Evolutionary conservation across 2,329 filamentous ascomycete species (phyloP).

Genomic region (Cladobotryum mycophilum): DNA sequence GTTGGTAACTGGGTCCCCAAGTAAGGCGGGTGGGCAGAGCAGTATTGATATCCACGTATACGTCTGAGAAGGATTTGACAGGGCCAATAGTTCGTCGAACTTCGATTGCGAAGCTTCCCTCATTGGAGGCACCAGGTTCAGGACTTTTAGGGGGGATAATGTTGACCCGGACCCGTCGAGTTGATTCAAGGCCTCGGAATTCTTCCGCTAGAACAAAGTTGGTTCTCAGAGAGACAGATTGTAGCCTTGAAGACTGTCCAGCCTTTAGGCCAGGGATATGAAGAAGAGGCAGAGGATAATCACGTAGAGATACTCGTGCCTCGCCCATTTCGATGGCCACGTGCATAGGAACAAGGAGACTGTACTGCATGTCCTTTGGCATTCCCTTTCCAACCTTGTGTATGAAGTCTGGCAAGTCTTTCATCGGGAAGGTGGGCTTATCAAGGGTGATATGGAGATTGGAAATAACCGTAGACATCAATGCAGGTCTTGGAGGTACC

Average conservation of each 20-base stretch:
- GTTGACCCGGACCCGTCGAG: conserved; percentile 72
- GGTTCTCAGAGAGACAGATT: conserved; percentile 76
- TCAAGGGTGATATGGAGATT: conserved; percentile 83
- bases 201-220: conserved; percentile 97
- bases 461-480: conserved; percentile 74
- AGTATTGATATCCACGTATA: conserved; percentile 87
- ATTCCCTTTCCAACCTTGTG: conserved; percentile 94
- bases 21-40: conserved; percentile 87
- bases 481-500: conserved; percentile 74
- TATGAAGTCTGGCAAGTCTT: conserved; percentile 76
- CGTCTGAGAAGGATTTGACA: conserved; percentile 94
- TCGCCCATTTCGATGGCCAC: conserved; percentile 87
- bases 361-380: conserved; percentile 85
- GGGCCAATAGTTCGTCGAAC: conserved; percentile 87
- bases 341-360: conserved; percentile 82
- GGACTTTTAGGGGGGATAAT: conserved; percentile 65
- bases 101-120: conserved; percentile 71
- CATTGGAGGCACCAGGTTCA: conserved; percentile 48
- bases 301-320: conserved; percentile 74
- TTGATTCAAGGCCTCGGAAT: conserved; percentile 73
- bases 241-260: conserved; percentile 70
- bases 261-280: conserved; percentile 80
- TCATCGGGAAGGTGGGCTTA: conserved; percentile 84
- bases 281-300: conserved; percentile 87
- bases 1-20: conserved; percentile 96